Evolutionary conservation across 2,329 filamentous ascomycete species (phyloP), one percentile per base, ranked within the genome.

Genomic region (Botrytis medusae): DNA sequence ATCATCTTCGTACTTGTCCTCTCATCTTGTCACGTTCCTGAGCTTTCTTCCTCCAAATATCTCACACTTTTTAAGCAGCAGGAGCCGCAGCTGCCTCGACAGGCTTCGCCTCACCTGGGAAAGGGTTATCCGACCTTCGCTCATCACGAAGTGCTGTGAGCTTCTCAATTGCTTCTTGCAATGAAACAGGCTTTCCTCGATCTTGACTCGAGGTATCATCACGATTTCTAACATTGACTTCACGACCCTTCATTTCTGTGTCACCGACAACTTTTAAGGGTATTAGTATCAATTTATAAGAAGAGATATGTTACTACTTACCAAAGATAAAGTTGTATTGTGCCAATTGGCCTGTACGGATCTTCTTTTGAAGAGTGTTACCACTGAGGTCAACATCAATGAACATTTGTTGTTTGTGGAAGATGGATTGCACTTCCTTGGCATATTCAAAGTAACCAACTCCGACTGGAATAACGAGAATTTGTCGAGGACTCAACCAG

Each of bases 301-400:
- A 18, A 42, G n/a, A 34, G 25, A 44, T 22, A 44, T 22, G 32
- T 16, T n/a, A 12, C 40, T n/a, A 79, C 86, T 82, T 83, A 90
- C 89, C 88, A 79, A 95, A 92, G 78, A 94, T 92, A 83, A 92
- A 94, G 85, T 95, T 95, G 85, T 95, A 95, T 83, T 94, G 91
- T 70, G 91, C 87, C 78, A 95, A 83, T 83, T 96, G 93, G 22
- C 90, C 93, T 72, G 88, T 94, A 78, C 93, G 91, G 77, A 96
- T 94, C 89, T 96, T 96, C 88, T 96, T 95, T 82, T 94, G 91
- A 84, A 96, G 89, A 10, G 93, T 96, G 84, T 95, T 94, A 79
- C 92, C 90, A 77, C 88, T 88, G 69, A 92, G 85, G 81, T 93
- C 91, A 74, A 91, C 86, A 81, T 93, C 91, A 80, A 89, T 89